These are phyloP conservation scores for Myrmaecium sp. DNA, from an alignment of 2,329 filamentous ascomycete species.

Conservation along the genomic window DNA sequence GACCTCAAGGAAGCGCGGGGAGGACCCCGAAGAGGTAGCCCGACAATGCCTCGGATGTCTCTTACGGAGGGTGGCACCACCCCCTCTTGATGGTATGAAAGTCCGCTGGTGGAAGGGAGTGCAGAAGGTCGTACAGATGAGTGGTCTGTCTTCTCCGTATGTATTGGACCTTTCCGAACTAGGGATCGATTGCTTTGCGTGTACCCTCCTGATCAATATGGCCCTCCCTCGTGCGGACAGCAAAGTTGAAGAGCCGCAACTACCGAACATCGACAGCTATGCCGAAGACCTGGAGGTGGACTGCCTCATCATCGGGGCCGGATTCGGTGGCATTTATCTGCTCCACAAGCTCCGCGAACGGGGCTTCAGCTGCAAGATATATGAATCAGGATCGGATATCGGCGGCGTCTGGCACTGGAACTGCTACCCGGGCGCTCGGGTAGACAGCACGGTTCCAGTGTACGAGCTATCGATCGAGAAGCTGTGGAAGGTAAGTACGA, in stretches of 20 bases:
- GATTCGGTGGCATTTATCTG: slow-evolving; percentile 25
- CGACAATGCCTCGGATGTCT: too few species aligned
- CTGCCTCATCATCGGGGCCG: slow-evolving; percentile 22
- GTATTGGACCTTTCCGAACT: background rate
- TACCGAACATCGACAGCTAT: slow-evolving; percentile 10
- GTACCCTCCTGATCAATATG: too few species aligned
- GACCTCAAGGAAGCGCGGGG: too few species aligned
- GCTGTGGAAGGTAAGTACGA: slow-evolving; percentile 23
- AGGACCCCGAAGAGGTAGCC: too few species aligned
- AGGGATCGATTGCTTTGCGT: background rate
- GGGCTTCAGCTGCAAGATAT: slow-evolving; percentile 23
- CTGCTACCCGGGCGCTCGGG: slow-evolving; percentile 28
- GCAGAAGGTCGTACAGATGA: slow-evolving; percentile 1
- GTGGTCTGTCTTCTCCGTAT: background rate
- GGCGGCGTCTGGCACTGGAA: slow-evolving; percentile 31
- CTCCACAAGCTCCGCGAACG: slow-evolving; percentile 24
- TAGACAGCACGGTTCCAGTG: slow-evolving; percentile 29
- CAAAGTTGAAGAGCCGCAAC: background rate
- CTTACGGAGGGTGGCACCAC: too few species aligned
- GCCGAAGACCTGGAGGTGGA: slow-evolving; percentile 19
- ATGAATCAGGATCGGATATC: slow-evolving; percentile 22
- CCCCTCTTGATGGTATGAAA: too few species aligned
- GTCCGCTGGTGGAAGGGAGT: too few species aligned
- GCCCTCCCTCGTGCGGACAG: background rate
- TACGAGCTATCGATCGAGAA: slow-evolving; percentile 32